Percentiles rank a stretch among this genome's conserved stretches.
phyloP scores from a whole-genome alignment of 2,329 filamentous ascomycete genomes.

The Ascochyta clinopodiicola region DNA sequence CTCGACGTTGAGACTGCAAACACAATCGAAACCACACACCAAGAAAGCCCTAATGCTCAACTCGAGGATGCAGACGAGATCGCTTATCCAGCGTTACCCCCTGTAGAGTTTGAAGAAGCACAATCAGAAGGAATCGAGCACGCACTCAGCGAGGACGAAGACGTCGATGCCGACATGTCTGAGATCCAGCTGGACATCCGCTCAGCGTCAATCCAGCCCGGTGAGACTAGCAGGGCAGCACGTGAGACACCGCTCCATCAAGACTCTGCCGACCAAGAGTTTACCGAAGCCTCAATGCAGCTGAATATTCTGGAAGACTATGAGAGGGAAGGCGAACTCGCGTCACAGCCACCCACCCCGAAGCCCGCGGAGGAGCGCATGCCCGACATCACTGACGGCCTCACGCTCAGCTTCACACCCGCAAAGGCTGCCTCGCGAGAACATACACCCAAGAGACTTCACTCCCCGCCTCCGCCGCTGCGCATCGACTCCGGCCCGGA shows the following conservation, averaged over 20 bases:
- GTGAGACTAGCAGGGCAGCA: background rate
- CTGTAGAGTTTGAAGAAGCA: background rate
- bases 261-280: slow-evolving; percentile 25
- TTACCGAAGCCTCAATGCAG: slow-evolving; percentile 43
- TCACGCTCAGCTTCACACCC: slow-evolving; percentile 33
- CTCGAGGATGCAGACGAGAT: slow-evolving; percentile 1
- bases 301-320: slow-evolving; percentile 36
- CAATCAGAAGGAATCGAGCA: background rate
- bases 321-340: slow-evolving; percentile 13
- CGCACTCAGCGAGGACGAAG: background rate
- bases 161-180: slow-evolving; percentile 19
- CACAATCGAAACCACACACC: background rate
- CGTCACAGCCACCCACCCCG: slow-evolving; percentile 8
- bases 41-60: background rate
- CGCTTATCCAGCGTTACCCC: slow-evolving; percentile 22
- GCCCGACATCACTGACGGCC: slow-evolving; percentile 41
- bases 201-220: background rate
- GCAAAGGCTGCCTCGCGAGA: slow-evolving; percentile 19
- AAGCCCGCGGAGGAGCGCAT: background rate
- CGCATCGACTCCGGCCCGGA: slow-evolving; percentile 30
- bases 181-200: slow-evolving; percentile 15
- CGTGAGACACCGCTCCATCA: background rate
- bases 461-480: slow-evolving; percentile 40
- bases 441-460: slow-evolving; percentile 32
- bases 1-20: too few species aligned